Evolutionary conservation across 768 basidiomycete genomes (phyloP), one percentile per base, ranked within the genome.

Genomic region (Lactarius tabidus): DNA sequence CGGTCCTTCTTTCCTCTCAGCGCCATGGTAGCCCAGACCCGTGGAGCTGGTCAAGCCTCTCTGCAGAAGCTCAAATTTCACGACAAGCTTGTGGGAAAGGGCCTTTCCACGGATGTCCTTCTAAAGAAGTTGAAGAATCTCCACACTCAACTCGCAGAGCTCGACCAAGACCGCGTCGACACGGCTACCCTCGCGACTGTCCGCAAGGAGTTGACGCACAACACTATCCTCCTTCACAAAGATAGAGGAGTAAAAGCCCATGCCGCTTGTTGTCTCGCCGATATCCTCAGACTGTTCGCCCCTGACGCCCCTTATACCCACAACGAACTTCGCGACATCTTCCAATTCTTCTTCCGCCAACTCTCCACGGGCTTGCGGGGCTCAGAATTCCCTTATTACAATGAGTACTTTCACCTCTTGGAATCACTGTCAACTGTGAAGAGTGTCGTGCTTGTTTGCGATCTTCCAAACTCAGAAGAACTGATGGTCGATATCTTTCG

Each of bases 221-320:
- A 83, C 1, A 84, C 88, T 4, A 84, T 98, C 38, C 82, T 98
- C 31, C 85, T 97, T 33, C 95, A 98, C 81, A 97, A 93, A 76
- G 97, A 99, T 75, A 83, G 90, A 51, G 95, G 95, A 29, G 94
- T 99, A 69, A 98, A 97, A 76, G 95, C 95, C 0, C 95, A 91
- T 71, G 85, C 90, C 5, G 94, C 94, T 0, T 96, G 93, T 76
- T 98, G 95, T 77, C 82, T 99, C 41, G 95, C 95, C 1, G 95
- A 99, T 75, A 82, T 98, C 60, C 86, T 99, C 65, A 79, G 94
- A 51, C 83, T 98, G 43, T 98, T 93, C 74, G 97, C 97, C 1
- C 97, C 97, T 1, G 94, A 98, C 75, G 95, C 97, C 28, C 97
- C 97, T 15, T 98, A 96, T 74, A 95, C 89, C 17, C 87, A 89